Evolutionary conservation across 345 rosid genomes (phyloP).

Genomic region (Eucalyptus globulus): DNA sequence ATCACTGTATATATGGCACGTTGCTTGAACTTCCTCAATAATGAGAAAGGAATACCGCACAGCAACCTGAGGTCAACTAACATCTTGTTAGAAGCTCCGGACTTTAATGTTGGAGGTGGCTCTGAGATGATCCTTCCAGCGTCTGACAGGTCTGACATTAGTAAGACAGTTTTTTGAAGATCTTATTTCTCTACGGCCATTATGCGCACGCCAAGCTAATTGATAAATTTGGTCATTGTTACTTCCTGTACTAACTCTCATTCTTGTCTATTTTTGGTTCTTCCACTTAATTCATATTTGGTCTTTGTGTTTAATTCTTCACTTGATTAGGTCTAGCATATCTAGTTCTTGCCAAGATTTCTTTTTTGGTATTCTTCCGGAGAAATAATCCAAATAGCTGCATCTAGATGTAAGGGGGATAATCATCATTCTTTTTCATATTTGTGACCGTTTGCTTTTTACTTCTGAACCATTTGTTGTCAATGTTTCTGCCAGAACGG

Average conservation of each 20-base stretch:
- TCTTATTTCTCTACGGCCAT: conserved; percentile 12
- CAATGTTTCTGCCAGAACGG: background rate
- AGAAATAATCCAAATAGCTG: background rate
- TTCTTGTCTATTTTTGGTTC: background rate
- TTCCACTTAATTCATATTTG: background rate
- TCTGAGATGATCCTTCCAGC: conserved; percentile 58
- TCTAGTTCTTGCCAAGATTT: background rate
- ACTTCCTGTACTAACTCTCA: background rate
- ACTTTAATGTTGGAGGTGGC: conserved; percentile 57
- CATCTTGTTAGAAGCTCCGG: conserved; percentile 43
- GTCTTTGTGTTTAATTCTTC: background rate
- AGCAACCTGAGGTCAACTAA: conserved; percentile 86
- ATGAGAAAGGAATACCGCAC: conserved; percentile 69
- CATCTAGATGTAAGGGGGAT: background rate
- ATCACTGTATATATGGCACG: conserved; percentile 40
- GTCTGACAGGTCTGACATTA: conserved; percentile 74
- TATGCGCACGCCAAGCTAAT: background rate
- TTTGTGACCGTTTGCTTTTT: background rate
- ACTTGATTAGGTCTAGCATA: background rate
- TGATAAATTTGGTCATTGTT: background rate
- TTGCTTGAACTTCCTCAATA: conserved; percentile 74
- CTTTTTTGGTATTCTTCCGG: background rate
- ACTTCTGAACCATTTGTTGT: background rate
- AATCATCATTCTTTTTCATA: background rate
- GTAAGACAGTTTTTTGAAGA: conserved; percentile 40